Percentiles rank a stretch among this genome's conserved stretches.
phyloP scores from a whole-genome alignment of 306 rosid genomes.

The Cucumis hystrix region DNA sequence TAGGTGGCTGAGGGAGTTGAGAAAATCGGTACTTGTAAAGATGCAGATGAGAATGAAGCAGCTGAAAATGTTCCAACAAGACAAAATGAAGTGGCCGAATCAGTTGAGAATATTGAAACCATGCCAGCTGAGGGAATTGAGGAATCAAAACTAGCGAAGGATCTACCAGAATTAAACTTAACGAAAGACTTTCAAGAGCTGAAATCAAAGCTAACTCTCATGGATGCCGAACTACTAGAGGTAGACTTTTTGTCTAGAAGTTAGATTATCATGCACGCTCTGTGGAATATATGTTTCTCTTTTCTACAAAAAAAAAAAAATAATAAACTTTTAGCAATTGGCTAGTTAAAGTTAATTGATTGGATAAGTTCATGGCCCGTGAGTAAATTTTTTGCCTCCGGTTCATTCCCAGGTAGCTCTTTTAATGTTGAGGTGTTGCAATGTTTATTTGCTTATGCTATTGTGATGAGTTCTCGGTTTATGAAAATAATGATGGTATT shows the following conservation, averaged over 20 bases:
- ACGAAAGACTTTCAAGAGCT: conserved; percentile 44
- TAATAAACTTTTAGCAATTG: neutral
- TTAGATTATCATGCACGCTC: neutral
- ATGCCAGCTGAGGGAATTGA: conserved; percentile 14
- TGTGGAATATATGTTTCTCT: neutral
- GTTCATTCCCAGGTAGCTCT: neutral
- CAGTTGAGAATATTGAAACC: neutral
- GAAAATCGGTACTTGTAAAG: conserved; percentile 28
- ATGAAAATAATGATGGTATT: neutral
- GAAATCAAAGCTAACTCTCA: conserved; percentile 34
- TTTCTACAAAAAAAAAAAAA: neutral
- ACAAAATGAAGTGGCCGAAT: conserved; percentile 5
- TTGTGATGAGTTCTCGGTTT: neutral
- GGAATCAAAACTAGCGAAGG: conserved; percentile 26
- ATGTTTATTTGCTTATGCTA: neutral
- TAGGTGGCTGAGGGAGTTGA: conserved; percentile 41
- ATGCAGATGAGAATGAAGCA: conserved; percentile 23
- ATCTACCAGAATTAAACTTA: conserved; percentile 17
- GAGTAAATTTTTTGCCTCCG: neutral
- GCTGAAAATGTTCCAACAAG: conserved; percentile 14
- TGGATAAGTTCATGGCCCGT: neutral
- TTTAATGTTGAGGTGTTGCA: neutral
- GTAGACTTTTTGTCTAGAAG: conserved; percentile 30
- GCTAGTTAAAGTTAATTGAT: neutral
- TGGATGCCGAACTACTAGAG: conserved; percentile 67